These are phyloP conservation scores for Phytophthora pseudosyringae DNA, from an alignment of 352 stramenopile species.

Conservation along the genomic window DNA sequence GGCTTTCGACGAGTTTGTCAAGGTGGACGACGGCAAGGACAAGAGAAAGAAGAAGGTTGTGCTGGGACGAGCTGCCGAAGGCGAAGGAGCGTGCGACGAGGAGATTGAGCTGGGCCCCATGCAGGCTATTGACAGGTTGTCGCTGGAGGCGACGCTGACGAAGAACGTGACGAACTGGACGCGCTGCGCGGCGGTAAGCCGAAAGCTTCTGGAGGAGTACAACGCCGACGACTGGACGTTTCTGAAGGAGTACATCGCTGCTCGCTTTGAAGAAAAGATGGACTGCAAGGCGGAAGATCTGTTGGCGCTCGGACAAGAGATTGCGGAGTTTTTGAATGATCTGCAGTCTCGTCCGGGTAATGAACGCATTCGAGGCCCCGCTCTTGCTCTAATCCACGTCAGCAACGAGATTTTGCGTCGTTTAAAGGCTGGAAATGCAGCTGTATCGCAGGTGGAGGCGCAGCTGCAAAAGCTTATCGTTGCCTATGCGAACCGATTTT, in stretches of 20 bases:
- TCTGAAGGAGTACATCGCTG: constrained; percentile 68
- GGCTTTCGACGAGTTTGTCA: constrained; percentile 78
- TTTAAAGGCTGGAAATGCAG: constrained; percentile 32
- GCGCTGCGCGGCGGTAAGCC: constrained; percentile 61
- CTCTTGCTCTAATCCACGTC: constrained; percentile 70
- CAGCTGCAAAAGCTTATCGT: constrained; percentile 58
- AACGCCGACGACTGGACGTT: constrained; percentile 89
- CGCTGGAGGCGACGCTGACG: constrained; percentile 68
- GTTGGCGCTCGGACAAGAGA: constrained; percentile 34
- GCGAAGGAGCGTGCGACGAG: constrained; percentile 78
- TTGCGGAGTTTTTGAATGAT: constrained; percentile 48
- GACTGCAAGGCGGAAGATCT: constrained; percentile 18
- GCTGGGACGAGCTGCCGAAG: constrained; percentile 69
- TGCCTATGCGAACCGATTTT: constrained; percentile 72
- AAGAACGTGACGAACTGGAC: constrained; percentile 59
- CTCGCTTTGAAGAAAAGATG: constrained; percentile 47
- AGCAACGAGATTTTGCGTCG: constrained; percentile 53
- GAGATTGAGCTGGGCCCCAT: constrained; percentile 87
- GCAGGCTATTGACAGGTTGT: constrained; percentile 78
- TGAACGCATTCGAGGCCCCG: constrained; percentile 65
- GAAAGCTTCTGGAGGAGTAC: constrained; percentile 66
- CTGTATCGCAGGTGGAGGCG: constrained; percentile 43
- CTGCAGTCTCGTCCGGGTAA: constrained; percentile 58
- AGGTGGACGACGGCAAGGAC: constrained; percentile 22
- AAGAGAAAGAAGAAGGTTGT: constrained; percentile 31